Evolutionary conservation across 257 asterid genomes (phyloP), one percentile per base, ranked within the genome.

Genomic region (Nicotiana undulata): DNA sequence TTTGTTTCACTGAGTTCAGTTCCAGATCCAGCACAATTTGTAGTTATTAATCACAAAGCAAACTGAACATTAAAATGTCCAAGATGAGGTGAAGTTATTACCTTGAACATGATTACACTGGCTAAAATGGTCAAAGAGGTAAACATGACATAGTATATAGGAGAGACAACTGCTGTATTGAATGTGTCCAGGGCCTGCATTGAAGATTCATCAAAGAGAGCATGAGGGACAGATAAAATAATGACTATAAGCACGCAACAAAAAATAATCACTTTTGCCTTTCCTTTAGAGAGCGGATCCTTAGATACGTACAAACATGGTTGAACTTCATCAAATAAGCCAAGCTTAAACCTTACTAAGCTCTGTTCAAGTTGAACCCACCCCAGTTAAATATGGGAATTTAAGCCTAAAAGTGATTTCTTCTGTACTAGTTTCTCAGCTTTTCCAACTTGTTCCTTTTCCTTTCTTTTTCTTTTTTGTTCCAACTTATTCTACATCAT

Each of bases 131-230:
- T 82, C 60, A 82, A 77, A 74, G 82, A 64, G 37, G 85, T 82
- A 79, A 82, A 82, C 85, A 82, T 77, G 31, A 77, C 85, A 52
- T 65, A 82, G 74, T 77, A 82, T 63, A 82, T 76, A 16, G 85
- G 85, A 51, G 85, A 76, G 7, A 52, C 58, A 52, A 52, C 58
- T 52, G 58, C 58, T 52, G 58, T 52, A 52, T 52, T 52, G 58
- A 82, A 82, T 76, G 85, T 76, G 76, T 82, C 85, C 46, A 82
- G 85, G 63, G 85, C 85, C 85, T 82, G 85, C 77, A 63, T 52
- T 40, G 46, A 40, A 52, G 58, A 52, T 52, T 64, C 49, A 24
- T 29, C 60, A 18, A 20, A 67, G 20, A 52, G 58, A 64, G 46
- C 3, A 20, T 64, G 46, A 63, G 72, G 46, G 72, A 29, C 32